phyloP scores from a whole-genome alignment of 1,139 yeast species.

The Pichia sp. region DNA sequence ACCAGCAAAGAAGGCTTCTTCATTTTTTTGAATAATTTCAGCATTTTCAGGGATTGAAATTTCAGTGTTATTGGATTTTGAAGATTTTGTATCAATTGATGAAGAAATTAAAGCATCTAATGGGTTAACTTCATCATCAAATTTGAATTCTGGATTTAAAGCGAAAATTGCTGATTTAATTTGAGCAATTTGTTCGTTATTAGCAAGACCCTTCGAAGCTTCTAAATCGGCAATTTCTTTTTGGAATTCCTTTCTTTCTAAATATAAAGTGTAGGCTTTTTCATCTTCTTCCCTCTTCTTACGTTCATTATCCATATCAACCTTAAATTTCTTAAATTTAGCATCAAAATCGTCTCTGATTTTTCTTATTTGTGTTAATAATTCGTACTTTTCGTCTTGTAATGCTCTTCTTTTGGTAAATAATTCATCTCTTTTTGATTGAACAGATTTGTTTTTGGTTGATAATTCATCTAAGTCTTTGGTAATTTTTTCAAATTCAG shows the following conservation, averaged over 20 bases:
- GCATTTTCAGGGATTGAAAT: conserved; percentile 59
- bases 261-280: conserved; percentile 28
- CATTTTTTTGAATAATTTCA: conserved; percentile 60
- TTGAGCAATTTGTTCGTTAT: conserved; percentile 29
- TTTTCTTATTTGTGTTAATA: conserved; percentile 56
- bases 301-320: conserved; percentile 62
- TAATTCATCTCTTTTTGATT: conserved; percentile 59
- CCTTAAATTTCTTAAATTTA: conserved; percentile 64
- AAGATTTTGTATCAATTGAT: conserved; percentile 30
- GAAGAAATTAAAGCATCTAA: conserved; percentile 4
- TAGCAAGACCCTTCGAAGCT: conserved; percentile 67
- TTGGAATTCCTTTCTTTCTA: conserved; percentile 28
- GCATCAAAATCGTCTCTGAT: conserved; percentile 64
- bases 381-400: conserved; percentile 63
- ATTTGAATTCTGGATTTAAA: conserved; percentile 8
- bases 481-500: conserved; percentile 55
- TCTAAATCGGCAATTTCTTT: conserved; percentile 59
- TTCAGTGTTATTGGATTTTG: conserved; percentile 33
- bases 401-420: conserved; percentile 63
- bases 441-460: conserved; percentile 54
- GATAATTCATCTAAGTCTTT: conserved; percentile 56
- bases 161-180: conserved; percentile 5
- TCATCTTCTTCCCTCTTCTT: conserved; percentile 61
- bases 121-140: conserved; percentile 6
- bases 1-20: conserved; percentile 38